Percentiles rank a stretch among this genome's conserved stretches.
These are phyloP conservation scores for Kazachstania psychrophila DNA, from an alignment of 805 yeast genomes.

Conservation along the genomic window DNA sequence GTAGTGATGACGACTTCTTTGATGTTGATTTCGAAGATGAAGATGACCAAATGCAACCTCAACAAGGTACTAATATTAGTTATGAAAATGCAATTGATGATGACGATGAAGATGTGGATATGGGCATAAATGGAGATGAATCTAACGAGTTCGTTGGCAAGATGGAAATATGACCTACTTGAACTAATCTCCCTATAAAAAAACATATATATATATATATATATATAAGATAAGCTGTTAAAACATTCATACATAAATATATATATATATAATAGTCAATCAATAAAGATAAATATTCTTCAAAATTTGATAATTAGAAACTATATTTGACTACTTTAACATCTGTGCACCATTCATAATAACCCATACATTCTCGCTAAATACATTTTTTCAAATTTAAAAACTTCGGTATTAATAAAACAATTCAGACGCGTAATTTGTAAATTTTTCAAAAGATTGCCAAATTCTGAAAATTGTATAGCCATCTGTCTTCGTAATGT, in stretches of 20 bases:
- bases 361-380: too few species aligned
- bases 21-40: slow-evolving; percentile 96
- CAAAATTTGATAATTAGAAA: too few species aligned
- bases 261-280: too few species aligned
- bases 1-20: slow-evolving; percentile 91
- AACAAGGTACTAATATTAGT: slow-evolving; percentile 2
- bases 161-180: slow-evolving; percentile 26
- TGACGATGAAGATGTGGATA: slow-evolving; percentile 25
- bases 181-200: neutral
- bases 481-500: too few species aligned
- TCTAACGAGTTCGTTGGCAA: slow-evolving; percentile 35
- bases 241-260: neutral
- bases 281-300: too few species aligned
- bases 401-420: too few species aligned
- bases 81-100: slow-evolving; percentile 24
- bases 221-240: neutral
- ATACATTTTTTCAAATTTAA: too few species aligned
- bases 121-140: slow-evolving; percentile 23
- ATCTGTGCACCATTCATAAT: too few species aligned
- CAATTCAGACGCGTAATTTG: too few species aligned
- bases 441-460: too few species aligned
- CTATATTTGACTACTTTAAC: too few species aligned
- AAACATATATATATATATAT: neutral
- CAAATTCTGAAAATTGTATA: too few species aligned
- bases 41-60: slow-evolving; percentile 39